Evolutionary conservation across 305 asterid genomes (phyloP).

Genomic region (Solanum hybrid): DNA sequence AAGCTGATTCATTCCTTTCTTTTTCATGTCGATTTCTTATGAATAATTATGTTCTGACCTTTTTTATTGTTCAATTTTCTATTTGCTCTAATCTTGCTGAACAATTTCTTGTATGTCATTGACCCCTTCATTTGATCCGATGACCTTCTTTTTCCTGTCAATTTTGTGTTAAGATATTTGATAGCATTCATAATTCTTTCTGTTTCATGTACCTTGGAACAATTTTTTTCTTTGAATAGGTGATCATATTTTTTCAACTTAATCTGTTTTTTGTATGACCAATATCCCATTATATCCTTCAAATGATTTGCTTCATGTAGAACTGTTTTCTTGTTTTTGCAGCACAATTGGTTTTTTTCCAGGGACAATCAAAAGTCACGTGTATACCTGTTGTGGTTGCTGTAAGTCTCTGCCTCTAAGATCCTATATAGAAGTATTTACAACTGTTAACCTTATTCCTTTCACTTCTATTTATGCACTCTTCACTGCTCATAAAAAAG

Average conservation of each 20-base stretch:
- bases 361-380: conserved; percentile 52
- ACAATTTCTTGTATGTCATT: background rate
- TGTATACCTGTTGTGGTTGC: conserved; percentile 74
- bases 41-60: background rate
- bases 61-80: background rate
- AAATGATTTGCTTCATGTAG: background rate
- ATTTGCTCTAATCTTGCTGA: background rate
- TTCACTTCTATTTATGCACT: background rate
- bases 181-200: background rate
- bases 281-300: background rate
- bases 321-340: conserved; percentile 27
- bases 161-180: background rate
- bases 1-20: background rate
- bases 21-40: background rate
- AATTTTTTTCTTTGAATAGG: background rate
- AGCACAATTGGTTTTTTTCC: conserved; percentile 58
- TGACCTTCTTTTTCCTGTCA: background rate
- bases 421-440: conserved; percentile 8
- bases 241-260: background rate
- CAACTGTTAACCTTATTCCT: background rate
- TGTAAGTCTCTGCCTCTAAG: conserved; percentile 47
- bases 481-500: background rate
- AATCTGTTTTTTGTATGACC: background rate
- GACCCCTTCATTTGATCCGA: background rate
- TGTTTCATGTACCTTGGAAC: background rate